Base-by-base conservation (phyloP, 2,329 filamentous ascomycete species). In the Microdochium nivale region DNA sequence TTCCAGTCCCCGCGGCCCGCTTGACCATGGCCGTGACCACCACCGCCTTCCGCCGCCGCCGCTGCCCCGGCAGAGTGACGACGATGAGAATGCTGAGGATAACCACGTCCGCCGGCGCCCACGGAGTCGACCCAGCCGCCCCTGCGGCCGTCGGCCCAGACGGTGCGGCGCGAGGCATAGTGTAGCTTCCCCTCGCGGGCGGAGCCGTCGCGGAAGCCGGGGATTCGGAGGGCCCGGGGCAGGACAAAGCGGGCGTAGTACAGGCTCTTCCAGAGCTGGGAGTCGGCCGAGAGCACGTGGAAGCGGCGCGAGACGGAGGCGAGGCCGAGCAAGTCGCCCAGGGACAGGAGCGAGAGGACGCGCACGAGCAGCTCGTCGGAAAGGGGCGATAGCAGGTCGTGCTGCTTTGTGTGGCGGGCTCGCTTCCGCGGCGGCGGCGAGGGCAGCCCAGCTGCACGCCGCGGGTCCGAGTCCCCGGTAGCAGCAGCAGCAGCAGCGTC, bases 241-340 rank as follows among this genome's bases (percentile, higher is more conserved):
- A 88, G 79, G 27, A 96, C 88, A 68, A 95, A 97, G 55, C 87
- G 84, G 25, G 83, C 78, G 69, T 95, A 96, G 70, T 96, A 99
- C 49, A 90, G 81, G 14, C 80, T 79, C 66, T 92, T 94, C 94
- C 94, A 99, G 52, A 97, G 73, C 65, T 96, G 90, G 1, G 87
- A 86, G 67, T 97, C 94, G 51, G 79, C 77, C 8, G 88, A 79
- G 19, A 97, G 77, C 37, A 75, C 76, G 59, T 83, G 76, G 62
- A 95, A 87, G 53, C 87, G 88, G 51, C 72, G 81, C 2, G 90
- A 96, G n/a, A 91, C 76, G 51, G 83, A 72, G 5, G 76, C 72
- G 33, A 80, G 74, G 50, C 74, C 71, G 50, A 90, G 75, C 9
- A 97, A 78, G 25, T 85, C 79, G 8, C 77, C 70, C 27, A 88